Evolutionary conservation across 2,329 filamentous ascomycete species (phyloP).

Genomic region (Venturiaceae sp.): DNA sequence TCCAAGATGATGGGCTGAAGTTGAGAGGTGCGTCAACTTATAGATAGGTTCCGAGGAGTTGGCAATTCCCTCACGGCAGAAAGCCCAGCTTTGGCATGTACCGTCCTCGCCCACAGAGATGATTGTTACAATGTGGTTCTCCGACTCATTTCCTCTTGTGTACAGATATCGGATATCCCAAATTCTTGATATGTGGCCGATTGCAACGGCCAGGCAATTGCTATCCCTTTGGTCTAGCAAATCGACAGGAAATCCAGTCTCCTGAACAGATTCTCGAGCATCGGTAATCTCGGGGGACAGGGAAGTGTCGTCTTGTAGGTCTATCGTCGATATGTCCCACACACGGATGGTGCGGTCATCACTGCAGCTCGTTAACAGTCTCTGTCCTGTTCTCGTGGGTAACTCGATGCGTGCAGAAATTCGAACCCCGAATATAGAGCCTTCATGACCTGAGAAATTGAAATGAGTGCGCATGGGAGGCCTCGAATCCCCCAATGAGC

Average conservation of each 20-base stretch:
- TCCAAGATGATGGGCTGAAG: slow-evolving; percentile 59
- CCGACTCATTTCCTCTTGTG: slow-evolving; percentile 10
- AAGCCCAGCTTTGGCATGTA: slow-evolving; percentile 61
- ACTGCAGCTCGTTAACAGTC: slow-evolving; percentile 83
- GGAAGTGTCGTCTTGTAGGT: not conserved
- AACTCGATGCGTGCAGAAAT: slow-evolving; percentile 46
- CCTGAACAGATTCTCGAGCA: not conserved
- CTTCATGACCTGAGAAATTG: slow-evolving; percentile 65
- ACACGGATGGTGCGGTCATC: slow-evolving; percentile 80
- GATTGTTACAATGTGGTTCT: slow-evolving; percentile 24
- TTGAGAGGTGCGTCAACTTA: slow-evolving; percentile 38
- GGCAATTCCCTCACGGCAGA: slow-evolving; percentile 10
- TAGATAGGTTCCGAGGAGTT: slow-evolving; percentile 11
- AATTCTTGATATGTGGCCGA: slow-evolving; percentile 83
- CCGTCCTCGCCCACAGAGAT: slow-evolving; percentile 82
- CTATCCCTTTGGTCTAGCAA: not conserved
- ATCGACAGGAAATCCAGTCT: slow-evolving; percentile 29
- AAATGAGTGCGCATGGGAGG: slow-evolving; percentile 36
- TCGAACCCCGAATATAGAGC: slow-evolving; percentile 83
- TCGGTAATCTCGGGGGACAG: not conserved
- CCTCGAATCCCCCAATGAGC: slow-evolving; percentile 34
- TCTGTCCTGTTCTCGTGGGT: slow-evolving; percentile 29
- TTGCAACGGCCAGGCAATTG: slow-evolving; percentile 57
- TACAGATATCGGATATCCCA: slow-evolving; percentile 69
- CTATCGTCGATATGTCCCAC: slow-evolving; percentile 17